Evolutionary conservation across 306 rosid genomes (phyloP), one percentile per base, ranked within the genome.

Genomic region (Carpinus viminea): DNA sequence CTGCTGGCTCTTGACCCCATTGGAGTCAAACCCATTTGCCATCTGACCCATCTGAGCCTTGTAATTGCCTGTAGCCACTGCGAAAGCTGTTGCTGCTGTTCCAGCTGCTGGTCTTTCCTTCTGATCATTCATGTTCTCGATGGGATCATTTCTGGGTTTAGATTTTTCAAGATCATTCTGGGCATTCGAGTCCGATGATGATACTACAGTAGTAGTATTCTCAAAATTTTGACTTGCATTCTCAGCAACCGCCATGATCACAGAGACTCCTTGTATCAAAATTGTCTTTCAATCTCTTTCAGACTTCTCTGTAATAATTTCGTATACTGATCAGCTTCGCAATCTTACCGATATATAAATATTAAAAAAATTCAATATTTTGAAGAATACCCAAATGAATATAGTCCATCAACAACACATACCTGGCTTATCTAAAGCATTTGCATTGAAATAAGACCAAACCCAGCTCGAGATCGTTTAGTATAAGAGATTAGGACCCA

Each of bases 181-280:
- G 1, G 77, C 83, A 74, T 84, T 78, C 1, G 93, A 61, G 68
- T 85, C 89, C 50, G 91, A 82, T 34, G 92, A 85, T n/a, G 84
- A 85, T 68, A 79, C 90, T 41, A 10, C 72, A 68, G 72, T 68
- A 4, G 31, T 66, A 70, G 82, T 79, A 75, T 80, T 86, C 56
- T 90, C 92, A 78, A 92, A 80, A 85, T 82, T 89, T 55, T 90
- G 91, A 83, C 73, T 77, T 76, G 82, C 98, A 94, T 88, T 89
- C 85, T 94, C 97, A 83, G 93, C 94, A 62, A 94, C 98, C 68
- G 93, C 98, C 98, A 90, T 94, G 86, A 81, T 86, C 89, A 70
- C 69, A 79, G 57, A 73, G 47, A 76, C 70, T 68, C 73, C 78
- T 34, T 57, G 77, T 50, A 46, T 55, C 83, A 88, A 78, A 57